Evolutionary conservation across 1,284 basidiomycete genomes (phyloP), one percentile per base, ranked within the genome.

Genomic region (Marasmius tenuissimus): DNA sequence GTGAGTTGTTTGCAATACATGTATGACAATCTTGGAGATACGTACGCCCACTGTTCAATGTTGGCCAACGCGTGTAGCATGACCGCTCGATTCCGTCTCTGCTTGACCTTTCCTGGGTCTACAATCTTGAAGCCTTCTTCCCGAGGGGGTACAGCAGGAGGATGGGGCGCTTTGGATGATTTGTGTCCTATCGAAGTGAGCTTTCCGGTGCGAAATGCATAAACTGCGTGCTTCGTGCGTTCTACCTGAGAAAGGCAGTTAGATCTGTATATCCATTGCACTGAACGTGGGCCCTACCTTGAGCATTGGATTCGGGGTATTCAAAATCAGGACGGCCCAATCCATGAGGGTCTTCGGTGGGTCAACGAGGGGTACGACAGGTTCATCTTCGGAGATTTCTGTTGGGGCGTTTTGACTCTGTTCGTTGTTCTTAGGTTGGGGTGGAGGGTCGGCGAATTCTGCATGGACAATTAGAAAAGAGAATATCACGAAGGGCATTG

Each of bases 11-110:
- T 20, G 20, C 22, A 50, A 48, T 16, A 18, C 14, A 40, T 33
- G 22, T 12, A 57, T n/a, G 35, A 53, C 16, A 34, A 10, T 37
- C 35, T 34, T 10, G 11, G 52, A 35, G 16, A 14, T 33, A 87
- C 88, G 82, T 68, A 89, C 87, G 94, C 94, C 90, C 93, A 97
- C 71, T 94, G 93, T 69, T 96, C 94, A 58, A 97, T 94, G 71
- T 94, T 94, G 0, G 94, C 93, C 4, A 96, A 78, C 1, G 93
- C 91, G 76, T 94, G 82, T 20, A 96, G 76, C 85, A 94, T 85
- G 4, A 88, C 85, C 3, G 91, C 88, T 20, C 89, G 78, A 67
- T 86, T 92, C 72, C 87, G 88, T 55, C 89, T 75, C 60, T 80
- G 86, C 47, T 80, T 83, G 47, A 88, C 79, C 66, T 87, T 86